These are phyloP conservation scores for Thalassiosira sp. DNA, from an alignment of 352 stramenopile species.

Conservation along the genomic window DNA sequence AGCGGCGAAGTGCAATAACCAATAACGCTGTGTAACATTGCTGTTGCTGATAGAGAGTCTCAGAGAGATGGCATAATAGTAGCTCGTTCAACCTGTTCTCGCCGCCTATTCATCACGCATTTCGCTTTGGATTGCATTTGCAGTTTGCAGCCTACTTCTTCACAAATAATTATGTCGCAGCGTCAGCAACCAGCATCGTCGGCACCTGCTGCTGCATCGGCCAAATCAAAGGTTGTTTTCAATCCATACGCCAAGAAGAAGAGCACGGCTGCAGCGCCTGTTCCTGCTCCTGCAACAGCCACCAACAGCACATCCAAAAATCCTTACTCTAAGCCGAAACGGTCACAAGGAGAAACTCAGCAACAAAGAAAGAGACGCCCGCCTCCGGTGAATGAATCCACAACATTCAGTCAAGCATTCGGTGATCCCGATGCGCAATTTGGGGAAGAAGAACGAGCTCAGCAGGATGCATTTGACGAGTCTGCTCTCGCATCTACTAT, in stretches of 20 bases:
- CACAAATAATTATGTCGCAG: background rate
- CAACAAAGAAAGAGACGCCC: slow-evolving; percentile 34
- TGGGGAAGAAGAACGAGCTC: slow-evolving; percentile 24
- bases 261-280: background rate
- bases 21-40: no score
- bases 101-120: no score
- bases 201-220: background rate
- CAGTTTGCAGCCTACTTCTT: no score
- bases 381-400: slow-evolving; percentile 52
- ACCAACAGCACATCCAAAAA: background rate
- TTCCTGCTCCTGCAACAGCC: background rate
- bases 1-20: no score
- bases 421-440: slow-evolving; percentile 28
- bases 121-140: no score
- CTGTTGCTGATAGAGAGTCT: no score
- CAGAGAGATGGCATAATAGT: no score
- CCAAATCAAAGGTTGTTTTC: slow-evolving; percentile 23
- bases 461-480: slow-evolving; percentile 50
- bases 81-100: no score
- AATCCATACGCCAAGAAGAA: slow-evolving; percentile 70
- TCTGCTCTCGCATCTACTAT: slow-evolving; percentile 15
- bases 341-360: slow-evolving; percentile 10
- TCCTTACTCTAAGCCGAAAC: background rate
- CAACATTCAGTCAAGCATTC: slow-evolving; percentile 49
- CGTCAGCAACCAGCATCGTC: background rate